Percentiles rank a stretch among this genome's conserved stretches.
Conservation (phyloP, 1,139 yeast genomes). For the Ogataea hybrid region DNA sequence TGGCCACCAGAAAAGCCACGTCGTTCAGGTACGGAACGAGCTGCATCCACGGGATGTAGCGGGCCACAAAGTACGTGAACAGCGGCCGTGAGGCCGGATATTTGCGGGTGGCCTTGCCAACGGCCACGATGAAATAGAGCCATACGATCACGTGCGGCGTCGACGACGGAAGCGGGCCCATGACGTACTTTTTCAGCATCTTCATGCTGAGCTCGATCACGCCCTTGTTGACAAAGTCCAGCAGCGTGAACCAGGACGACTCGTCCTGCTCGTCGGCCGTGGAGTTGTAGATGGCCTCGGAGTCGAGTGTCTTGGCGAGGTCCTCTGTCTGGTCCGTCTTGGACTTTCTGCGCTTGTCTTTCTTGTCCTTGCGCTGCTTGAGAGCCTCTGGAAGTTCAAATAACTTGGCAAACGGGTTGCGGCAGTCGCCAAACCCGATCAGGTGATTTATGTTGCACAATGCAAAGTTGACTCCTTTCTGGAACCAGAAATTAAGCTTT, state of each 20-base stretch:
- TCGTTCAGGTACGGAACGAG: constrained; percentile 61
- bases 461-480: constrained; percentile 72
- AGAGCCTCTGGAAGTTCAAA: constrained; percentile 70
- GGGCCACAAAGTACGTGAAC: constrained; percentile 47
- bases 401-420: constrained; percentile 70
- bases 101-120: constrained; percentile 54
- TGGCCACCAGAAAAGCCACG: constrained; percentile 36
- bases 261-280: constrained; percentile 45
- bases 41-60: constrained; percentile 66
- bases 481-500: constrained; percentile 69
- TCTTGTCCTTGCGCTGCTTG: constrained; percentile 68
- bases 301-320: constrained; percentile 16
- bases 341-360: constrained; percentile 60
- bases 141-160: constrained; percentile 70
- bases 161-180: constrained; percentile 70
- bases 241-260: constrained; percentile 57
- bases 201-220: constrained; percentile 65
- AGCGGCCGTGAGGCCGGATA: constrained; percentile 47
- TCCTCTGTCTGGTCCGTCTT: constrained; percentile 26
- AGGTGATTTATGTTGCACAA: constrained; percentile 70
- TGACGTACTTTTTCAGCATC: constrained; percentile 60
- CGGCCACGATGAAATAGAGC: constrained; percentile 63
- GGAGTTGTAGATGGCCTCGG: constrained; percentile 26
- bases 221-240: constrained; percentile 58
- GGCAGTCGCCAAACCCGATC: constrained; percentile 73